phyloP scores from a whole-genome alignment of 352 stramenopile species.

The Globisporangium heterothallicum region DNA sequence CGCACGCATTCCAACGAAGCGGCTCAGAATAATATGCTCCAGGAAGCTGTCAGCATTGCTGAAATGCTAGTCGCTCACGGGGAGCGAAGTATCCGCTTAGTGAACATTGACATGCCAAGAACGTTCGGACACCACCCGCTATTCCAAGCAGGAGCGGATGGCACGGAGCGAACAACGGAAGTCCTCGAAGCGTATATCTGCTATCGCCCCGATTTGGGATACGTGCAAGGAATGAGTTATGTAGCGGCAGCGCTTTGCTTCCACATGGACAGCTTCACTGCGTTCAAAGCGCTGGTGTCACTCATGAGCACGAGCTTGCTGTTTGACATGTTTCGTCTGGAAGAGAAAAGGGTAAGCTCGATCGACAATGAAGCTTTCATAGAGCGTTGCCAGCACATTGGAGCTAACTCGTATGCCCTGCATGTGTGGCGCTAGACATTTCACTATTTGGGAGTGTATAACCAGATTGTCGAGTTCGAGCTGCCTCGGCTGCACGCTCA shows the following conservation, averaged over 20 bases:
- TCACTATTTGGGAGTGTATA: constrained; percentile 76
- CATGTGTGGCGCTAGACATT: constrained; percentile 52
- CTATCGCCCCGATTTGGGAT: constrained; percentile 80
- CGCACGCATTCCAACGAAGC: neutral
- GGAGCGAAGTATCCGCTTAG: constrained; percentile 79
- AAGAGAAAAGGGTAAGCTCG: constrained; percentile 59
- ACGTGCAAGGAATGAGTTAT: constrained; percentile 88
- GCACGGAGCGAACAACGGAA: constrained; percentile 65
- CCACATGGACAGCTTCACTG: constrained; percentile 86
- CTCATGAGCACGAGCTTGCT: constrained; percentile 80
- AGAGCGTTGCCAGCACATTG: neutral
- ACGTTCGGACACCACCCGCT: constrained; percentile 80
- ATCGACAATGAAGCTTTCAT: neutral
- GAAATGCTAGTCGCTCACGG: constrained; percentile 77
- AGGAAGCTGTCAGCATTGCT: constrained; percentile 67
- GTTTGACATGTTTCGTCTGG: constrained; percentile 87
- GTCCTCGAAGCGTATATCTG: constrained; percentile 85
- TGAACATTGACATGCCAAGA: constrained; percentile 80
- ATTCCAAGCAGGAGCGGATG: constrained; percentile 69
- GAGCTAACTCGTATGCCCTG: constrained; percentile 1
- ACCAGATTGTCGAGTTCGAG: constrained; percentile 78
- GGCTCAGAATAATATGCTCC: constrained; percentile 39
- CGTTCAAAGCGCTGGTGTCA: constrained; percentile 78
- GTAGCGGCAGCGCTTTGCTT: constrained; percentile 79
- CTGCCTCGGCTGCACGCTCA: constrained; percentile 53